Base-by-base conservation (phyloP, 495 filamentous ascomycete species). In the Penicillium roqueforti region DNA sequence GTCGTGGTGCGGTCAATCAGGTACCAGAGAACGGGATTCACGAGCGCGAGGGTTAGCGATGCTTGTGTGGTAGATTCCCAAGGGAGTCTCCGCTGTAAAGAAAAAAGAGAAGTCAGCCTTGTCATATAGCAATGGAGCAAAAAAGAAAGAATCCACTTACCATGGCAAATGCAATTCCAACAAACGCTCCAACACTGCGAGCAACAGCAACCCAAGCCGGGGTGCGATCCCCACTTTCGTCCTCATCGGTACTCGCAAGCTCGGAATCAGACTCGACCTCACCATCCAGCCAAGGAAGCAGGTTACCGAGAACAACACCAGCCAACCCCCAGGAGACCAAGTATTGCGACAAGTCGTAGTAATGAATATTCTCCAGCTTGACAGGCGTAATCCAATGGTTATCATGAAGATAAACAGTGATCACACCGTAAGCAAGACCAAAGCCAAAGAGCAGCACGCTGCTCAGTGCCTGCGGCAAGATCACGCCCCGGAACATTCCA, bases 161-260 rank as follows among this genome's bases (percentile, higher is more conserved):
- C 77, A 98, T 96, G 16, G 93, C 93, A 75, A 96, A 97, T 18
- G 91, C 91, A 68, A 98, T 93, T 11, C 93, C 93, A 22, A 96
- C 84, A 71, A 98, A 97, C 14, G 90, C 91, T 34, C 93, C 95
- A 38, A 97, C 84, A 55, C 91, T 89, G 50, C 93, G 78, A 18
- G 97, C 83, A 9, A 87, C 87, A 28, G 87, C 81, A 37, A 85
- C 84, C 92, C 90, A 97, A 55, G 90, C 88, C 1, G 80, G 77
- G 16, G 67, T 66, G 9, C 68, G 69, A 5, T 76, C 66, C 22
- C 55, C 63, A 47, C 56, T 59, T 5, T 63, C 66, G 14, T 67
- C 60, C 19, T 68, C 61, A 47, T 51, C 67, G 23, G 34, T 28
- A 32, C 43, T 55, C 29, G 54, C 59, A 42, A 48, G 56, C 54